Conservation (phyloP, 345 rosid genomes). For the Hibiscus tridactylites region DNA sequence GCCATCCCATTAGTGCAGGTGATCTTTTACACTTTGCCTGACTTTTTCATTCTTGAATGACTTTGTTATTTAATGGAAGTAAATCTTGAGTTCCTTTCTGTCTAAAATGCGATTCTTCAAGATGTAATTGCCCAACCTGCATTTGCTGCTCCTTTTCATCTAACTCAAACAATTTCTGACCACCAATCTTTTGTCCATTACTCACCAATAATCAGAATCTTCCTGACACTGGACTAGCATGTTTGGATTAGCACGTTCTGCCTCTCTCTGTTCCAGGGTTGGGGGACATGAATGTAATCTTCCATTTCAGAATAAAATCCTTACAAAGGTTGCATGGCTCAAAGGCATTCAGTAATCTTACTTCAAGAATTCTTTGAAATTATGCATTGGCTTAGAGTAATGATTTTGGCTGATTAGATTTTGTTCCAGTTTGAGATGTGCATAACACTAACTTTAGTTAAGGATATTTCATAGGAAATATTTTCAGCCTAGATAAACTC, state of each 20-base stretch:
- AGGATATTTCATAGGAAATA: slow-evolving; percentile 4
- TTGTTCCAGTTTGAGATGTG: background rate
- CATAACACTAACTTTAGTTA: background rate
- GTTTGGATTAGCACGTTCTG: background rate
- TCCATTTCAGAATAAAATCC: background rate
- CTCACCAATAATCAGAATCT: background rate
- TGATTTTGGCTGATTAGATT: background rate
- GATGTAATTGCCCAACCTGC: background rate
- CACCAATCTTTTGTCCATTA: background rate
- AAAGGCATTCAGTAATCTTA: background rate
- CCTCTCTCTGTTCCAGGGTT: background rate
- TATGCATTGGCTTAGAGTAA: background rate
- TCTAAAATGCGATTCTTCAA: background rate
- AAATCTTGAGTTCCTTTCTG: background rate
- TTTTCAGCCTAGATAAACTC: background rate
- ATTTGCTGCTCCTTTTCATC: background rate
- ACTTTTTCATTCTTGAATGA: background rate
- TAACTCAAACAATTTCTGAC: background rate
- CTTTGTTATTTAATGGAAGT: too few species aligned
- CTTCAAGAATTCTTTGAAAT: background rate
- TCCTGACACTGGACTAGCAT: background rate
- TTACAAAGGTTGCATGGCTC: background rate
- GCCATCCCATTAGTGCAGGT: slow-evolving; percentile 73
- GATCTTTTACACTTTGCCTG: background rate
- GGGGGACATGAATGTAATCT: background rate